A percentile compares a stretch with the other conserved stretches of the same genome.
phyloP scores from a whole-genome alignment of 139 green algal species.

The Asterochloris erici region DNA sequence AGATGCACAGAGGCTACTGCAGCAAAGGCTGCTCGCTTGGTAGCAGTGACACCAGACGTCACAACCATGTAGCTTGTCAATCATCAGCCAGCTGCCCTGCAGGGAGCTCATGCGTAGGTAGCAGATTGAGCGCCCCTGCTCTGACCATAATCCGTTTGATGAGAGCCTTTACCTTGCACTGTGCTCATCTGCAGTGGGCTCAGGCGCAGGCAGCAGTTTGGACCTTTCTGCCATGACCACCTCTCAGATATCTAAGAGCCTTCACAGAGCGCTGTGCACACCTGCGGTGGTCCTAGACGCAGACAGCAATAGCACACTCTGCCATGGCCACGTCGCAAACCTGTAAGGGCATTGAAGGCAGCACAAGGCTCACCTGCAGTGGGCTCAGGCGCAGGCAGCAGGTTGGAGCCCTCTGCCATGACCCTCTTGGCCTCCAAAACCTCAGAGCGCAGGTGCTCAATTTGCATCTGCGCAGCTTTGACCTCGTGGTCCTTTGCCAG shows the following conservation, averaged over 20 bases:
- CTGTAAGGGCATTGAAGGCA: too few relatives aligned
- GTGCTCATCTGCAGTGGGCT: conserved; percentile 6
- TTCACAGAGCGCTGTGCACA: too few relatives aligned
- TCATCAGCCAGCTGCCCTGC: too few relatives aligned
- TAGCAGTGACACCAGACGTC: too few relatives aligned
- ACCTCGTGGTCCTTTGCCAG: conserved; percentile 76
- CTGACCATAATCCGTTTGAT: neutral
- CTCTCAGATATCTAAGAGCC: too few relatives aligned
- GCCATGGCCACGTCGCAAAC: too few relatives aligned
- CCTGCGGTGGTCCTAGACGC: too few relatives aligned
- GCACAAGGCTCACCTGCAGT: neutral
- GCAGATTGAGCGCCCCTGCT: neutral
- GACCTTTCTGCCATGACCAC: conserved; percentile 1
- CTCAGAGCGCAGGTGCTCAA: conserved; percentile 28
- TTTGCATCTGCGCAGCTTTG: conserved; percentile 33
- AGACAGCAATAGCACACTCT: too few relatives aligned
- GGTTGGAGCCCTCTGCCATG: conserved; percentile 2
- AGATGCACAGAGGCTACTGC: neutral
- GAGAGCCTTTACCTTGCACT: too few relatives aligned
- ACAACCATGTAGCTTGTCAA: too few relatives aligned
- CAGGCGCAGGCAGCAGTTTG: conserved; percentile 9
- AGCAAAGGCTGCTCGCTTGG: too few relatives aligned
- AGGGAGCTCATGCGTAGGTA: conserved; percentile 9
- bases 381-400: conserved; percentile 14
- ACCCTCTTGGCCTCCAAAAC: conserved; percentile 12